Conservation (phyloP, 1,284 basidiomycete species). For the Salmacisia buchloeana region DNA sequence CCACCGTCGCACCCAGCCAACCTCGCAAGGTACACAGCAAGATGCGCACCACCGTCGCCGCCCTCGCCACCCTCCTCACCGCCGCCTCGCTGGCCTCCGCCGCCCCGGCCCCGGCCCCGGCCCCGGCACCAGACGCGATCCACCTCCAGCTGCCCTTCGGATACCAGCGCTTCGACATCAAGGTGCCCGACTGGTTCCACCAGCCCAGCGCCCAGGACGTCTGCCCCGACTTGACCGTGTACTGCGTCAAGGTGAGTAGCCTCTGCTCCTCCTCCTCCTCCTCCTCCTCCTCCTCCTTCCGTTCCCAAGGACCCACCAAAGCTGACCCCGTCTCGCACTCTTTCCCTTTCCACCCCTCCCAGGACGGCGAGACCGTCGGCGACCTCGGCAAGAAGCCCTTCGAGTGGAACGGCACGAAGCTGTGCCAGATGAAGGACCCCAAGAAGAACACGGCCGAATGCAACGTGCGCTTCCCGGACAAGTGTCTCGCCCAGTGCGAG, state of each 20-base stretch:
- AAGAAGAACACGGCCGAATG: conserved; percentile 23
- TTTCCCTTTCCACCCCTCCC: background rate
- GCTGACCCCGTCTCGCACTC: background rate
- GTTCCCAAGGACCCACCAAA: too few species aligned
- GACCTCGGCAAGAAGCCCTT: conserved; percentile 31
- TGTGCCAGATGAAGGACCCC: conserved; percentile 18
- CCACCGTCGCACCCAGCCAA: background rate
- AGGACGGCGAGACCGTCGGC: conserved; percentile 25
- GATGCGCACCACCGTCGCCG: background rate
- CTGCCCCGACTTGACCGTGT: conserved; percentile 23
- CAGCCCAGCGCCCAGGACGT: conserved; percentile 13
- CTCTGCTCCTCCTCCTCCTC: background rate
- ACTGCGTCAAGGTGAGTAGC: conserved; percentile 17
- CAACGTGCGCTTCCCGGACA: conserved; percentile 22
- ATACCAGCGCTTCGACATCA: conserved; percentile 14
- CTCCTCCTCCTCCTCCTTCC: background rate
- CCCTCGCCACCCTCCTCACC: conserved; percentile 4
- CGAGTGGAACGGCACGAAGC: conserved; percentile 22
- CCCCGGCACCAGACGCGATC: too few species aligned
- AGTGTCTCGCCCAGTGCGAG: conserved; percentile 30
- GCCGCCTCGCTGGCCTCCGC: conserved; percentile 4
- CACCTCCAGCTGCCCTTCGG: conserved; percentile 9
- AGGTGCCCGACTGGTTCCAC: conserved; percentile 28
- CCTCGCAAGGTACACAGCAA: background rate
- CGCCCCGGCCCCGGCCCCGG: background rate